These are phyloP conservation scores for Aspergillus intermedius DNA, from an alignment of 2,329 filamentous ascomycete species.

Conservation along the genomic window DNA sequence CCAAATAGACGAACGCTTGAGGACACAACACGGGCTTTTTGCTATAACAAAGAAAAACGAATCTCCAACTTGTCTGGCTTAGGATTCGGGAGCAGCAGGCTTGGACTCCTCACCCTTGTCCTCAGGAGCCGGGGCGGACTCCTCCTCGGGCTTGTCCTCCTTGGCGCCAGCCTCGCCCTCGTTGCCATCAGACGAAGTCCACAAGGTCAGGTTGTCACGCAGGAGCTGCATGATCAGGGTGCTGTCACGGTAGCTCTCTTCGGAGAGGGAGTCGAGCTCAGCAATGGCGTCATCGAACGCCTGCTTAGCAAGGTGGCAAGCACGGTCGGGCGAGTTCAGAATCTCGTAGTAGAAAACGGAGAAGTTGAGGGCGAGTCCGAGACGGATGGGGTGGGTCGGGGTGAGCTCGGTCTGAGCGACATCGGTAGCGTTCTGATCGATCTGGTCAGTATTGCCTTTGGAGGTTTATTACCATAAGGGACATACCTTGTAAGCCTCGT, in stretches of 20 bases:
- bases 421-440: conserved; percentile 79
- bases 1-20: conserved; percentile 23
- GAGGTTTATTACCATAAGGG: not conserved
- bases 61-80: conserved; percentile 17
- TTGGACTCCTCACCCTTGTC: conserved; percentile 36
- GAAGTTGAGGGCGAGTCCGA: conserved; percentile 97
- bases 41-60: conserved; percentile 20
- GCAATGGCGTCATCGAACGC: conserved; percentile 98
- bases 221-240: conserved; percentile 99
- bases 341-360: conserved; percentile 99
- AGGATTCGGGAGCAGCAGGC: conserved; percentile 31
- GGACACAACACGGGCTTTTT: conserved; percentile 18
- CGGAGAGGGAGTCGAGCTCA: conserved; percentile 93
- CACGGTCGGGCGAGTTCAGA: conserved; percentile 93
- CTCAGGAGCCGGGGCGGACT: conserved; percentile 41
- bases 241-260: conserved; percentile 98
- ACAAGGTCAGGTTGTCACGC: conserved; percentile 95
- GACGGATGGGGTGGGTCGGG: conserved; percentile 94
- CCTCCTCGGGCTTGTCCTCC: conserved; percentile 53
- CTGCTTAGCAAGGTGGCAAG: conserved; percentile 98
- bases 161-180: conserved; percentile 60
- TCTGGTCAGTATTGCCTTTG: conserved; percentile 3
- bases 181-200: conserved; percentile 86
- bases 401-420: conserved; percentile 97
- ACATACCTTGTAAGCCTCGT: conserved; percentile 94